phyloP scores from a whole-genome alignment of 768 basidiomycete genomes.

The Mycena filopes region DNA sequence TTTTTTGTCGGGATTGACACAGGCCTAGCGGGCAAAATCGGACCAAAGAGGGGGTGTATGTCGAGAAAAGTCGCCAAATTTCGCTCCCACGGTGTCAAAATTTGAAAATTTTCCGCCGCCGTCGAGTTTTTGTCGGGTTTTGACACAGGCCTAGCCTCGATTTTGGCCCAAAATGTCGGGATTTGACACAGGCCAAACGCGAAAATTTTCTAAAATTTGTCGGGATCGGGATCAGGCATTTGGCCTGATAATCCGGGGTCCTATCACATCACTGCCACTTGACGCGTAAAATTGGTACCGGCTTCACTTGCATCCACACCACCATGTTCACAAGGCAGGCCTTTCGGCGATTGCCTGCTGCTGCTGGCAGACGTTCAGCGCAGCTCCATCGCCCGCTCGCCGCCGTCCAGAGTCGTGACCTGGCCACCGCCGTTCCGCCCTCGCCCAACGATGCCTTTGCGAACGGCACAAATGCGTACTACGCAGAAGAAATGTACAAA shows the following conservation, averaged over 20 bases:
- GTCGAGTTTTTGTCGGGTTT: too few species aligned
- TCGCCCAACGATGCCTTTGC: constrained; percentile 90
- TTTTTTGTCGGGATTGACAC: too few species aligned
- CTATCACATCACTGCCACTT: not conserved
- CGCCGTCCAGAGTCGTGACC: constrained; percentile 39
- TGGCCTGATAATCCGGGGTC: not conserved
- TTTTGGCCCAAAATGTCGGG: too few species aligned
- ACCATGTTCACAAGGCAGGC: constrained; percentile 49
- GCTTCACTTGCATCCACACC: constrained; percentile 22
- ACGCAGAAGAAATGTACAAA: constrained; percentile 96
- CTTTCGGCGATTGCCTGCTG: constrained; percentile 44
- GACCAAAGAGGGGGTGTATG: too few species aligned
- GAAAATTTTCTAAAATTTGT: too few species aligned
- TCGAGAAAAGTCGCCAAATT: too few species aligned
- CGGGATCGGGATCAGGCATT: too few species aligned
- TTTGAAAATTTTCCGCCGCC: too few species aligned
- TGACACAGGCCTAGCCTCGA: too few species aligned
- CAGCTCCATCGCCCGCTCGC: constrained; percentile 32
- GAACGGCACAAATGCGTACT: constrained; percentile 94
- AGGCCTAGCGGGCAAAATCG: too few species aligned
- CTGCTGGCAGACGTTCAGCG: constrained; percentile 32
- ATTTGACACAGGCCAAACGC: too few species aligned
- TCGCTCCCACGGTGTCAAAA: too few species aligned
- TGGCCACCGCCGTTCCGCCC: constrained; percentile 64
- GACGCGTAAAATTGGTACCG: constrained; percentile 12